A percentile compares a stretch with the other conserved stretches of the same genome.
These are phyloP conservation scores for Vararia minispora DNA, from an alignment of 768 basidiomycete genomes.

Conservation along the genomic window DNA sequence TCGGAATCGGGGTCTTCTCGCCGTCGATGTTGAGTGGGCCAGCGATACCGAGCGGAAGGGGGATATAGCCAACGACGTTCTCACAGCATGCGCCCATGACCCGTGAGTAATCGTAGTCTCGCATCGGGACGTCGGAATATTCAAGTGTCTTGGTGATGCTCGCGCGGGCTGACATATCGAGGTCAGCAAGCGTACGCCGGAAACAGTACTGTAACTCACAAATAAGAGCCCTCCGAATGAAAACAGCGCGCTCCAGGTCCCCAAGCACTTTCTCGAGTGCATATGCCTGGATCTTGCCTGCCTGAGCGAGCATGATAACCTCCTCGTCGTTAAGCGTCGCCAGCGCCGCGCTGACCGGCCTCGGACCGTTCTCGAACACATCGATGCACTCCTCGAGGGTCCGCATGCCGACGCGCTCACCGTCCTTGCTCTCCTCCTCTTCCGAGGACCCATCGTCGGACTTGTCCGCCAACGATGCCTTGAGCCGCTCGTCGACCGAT, in stretches of 20 bases:
- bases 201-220: conserved; percentile 43
- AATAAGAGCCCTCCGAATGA: conserved; percentile 77
- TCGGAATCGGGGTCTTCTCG: conserved; percentile 77
- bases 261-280: conserved; percentile 92
- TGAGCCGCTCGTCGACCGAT: conserved; percentile 42
- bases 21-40: conserved; percentile 92
- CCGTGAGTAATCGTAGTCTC: conserved; percentile 84
- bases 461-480: conserved; percentile 18
- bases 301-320: conserved; percentile 76
- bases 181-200: conserved; percentile 1
- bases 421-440: conserved; percentile 11
- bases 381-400: conserved; percentile 69
- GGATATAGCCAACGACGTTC: conserved; percentile 96
- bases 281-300: conserved; percentile 91
- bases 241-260: conserved; percentile 78
- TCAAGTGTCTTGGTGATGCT: conserved; percentile 81
- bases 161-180: conserved; percentile 52
- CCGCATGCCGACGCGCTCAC: conserved; percentile 22
- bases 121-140: conserved; percentile 67
- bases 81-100: conserved; percentile 98
- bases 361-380: conserved; percentile 65
- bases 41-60: conserved; percentile 91
- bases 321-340: conserved; percentile 81
- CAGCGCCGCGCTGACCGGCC: conserved; percentile 45
- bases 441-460: conserved; percentile 17